Evolutionary conservation across 495 filamentous ascomycete species (phyloP).

Genomic region (Neurospora sp.): DNA sequence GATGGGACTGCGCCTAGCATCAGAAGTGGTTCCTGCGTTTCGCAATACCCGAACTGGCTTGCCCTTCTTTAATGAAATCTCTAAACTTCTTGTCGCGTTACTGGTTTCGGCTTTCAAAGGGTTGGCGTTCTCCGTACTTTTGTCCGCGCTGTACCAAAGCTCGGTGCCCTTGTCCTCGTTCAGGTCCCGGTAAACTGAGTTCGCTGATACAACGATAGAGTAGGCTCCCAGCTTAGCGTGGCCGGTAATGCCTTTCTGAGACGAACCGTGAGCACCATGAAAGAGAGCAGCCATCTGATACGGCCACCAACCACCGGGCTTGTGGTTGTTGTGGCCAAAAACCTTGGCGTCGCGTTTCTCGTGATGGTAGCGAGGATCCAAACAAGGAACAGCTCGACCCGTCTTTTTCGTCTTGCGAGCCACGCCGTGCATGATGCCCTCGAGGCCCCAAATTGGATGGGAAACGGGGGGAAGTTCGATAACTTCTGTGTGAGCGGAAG

Average conservation of each 20-base stretch:
- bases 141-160: conserved; percentile 38
- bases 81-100: conserved; percentile 26
- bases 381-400: conserved; percentile 4
- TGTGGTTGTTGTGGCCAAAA: conserved; percentile 36
- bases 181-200: conserved; percentile 30
- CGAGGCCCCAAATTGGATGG: conserved; percentile 21
- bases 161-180: conserved; percentile 35
- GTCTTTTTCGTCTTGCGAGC: background rate
- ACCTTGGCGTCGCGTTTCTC: conserved; percentile 18
- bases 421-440: conserved; percentile 36
- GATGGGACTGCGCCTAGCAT: background rate
- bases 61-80: conserved; percentile 13
- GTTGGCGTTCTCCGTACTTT: conserved; percentile 20
- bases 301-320: conserved; percentile 42
- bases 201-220: conserved; percentile 32
- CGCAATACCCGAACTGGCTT: conserved; percentile 40
- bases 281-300: conserved; percentile 35
- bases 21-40: conserved; percentile 10
- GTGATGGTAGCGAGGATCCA: conserved; percentile 16
- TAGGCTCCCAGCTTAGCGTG: conserved; percentile 26
- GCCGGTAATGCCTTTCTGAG: conserved; percentile 38
- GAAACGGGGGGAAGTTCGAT: conserved; percentile 10
- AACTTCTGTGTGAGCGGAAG: background rate
- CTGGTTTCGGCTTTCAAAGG: conserved; percentile 9
- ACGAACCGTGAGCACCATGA: conserved; percentile 40